Percentiles rank a stretch among this genome's conserved stretches.
These are phyloP conservation scores for Rutstroemia sp. DNA, from an alignment of 2,329 filamentous ascomycete species.

Conservation along the genomic window DNA sequence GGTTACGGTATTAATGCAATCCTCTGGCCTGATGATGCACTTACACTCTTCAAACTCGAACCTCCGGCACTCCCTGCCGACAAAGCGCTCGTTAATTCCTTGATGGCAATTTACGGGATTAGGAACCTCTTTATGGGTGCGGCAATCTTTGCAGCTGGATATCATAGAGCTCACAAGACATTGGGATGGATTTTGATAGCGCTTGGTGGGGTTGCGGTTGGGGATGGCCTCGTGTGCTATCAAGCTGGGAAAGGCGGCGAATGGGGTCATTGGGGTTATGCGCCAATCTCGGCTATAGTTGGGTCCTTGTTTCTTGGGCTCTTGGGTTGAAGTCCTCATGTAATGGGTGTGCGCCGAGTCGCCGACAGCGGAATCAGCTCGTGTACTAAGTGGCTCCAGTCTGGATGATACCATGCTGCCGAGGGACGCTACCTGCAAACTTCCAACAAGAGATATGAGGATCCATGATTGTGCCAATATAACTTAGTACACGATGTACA, in stretches of 20 bases:
- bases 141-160: constrained; percentile 32
- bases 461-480: too few species aligned
- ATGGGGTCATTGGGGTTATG: constrained; percentile 37
- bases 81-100: constrained; percentile 32
- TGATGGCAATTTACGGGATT: constrained; percentile 40
- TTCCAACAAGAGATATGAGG: too few species aligned
- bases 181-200: constrained; percentile 38
- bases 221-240: constrained; percentile 38
- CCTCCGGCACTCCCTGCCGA: not conserved
- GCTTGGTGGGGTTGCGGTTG: constrained; percentile 35
- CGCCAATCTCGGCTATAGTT: not conserved
- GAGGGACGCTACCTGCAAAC: too few species aligned
- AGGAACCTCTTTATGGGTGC: constrained; percentile 43
- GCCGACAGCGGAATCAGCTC: too few species aligned
- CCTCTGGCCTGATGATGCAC: constrained; percentile 21
- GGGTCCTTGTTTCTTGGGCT: not conserved
- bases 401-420: too few species aligned
- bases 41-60: constrained; percentile 30
- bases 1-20: constrained; percentile 36
- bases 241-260: constrained; percentile 31
- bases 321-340: not conserved
- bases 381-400: too few species aligned
- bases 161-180: constrained; percentile 32
- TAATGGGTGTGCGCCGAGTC: not conserved
- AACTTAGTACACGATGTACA: too few species aligned